Evolutionary conservation across 192 early-diverging fungal genomes (phyloP), one percentile per base, ranked within the genome.

Genomic region (Helicostylum pulchrum): DNA sequence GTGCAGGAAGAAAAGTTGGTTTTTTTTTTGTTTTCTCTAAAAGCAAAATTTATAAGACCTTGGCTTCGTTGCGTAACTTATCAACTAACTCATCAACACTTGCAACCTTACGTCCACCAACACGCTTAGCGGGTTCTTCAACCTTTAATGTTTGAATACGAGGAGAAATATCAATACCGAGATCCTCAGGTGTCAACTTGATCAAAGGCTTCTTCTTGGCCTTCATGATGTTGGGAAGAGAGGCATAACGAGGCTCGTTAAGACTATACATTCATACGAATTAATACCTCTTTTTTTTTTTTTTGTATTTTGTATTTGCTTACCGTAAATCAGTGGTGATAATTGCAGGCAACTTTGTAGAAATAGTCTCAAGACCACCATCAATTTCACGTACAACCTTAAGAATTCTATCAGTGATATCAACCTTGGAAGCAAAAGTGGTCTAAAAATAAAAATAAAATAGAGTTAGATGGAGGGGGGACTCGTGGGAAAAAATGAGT

Each of bases 211-310:
- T 99, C 87, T 97, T 97, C 84, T 96, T 99, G 56, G 97, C 97
- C 85, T 99, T 99, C 96, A 97, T 97, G 74, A 97, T 97, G 80
- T 90, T 92, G 45, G 83, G 93, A 53, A 99, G 83, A 44, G 97
- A 95, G 14, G 93, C 97, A 70, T 93, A 99, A 59, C 95, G 86
- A 20, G 97, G 97, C 72, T 89, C 88, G 81, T 98, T 99, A 61
- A 99, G 82, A 20, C 94, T 68, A 68, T 52, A 64, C 36, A 62
- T 39, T 2, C 26, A 26, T 17, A 62, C 31, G 21, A 53, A 34
- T 56, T 21, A 44, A 17, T 23, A 51, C 36, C 36, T 48, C 21
- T 2, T 19, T 20, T 17, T 61, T 7, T 26, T 17, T 11, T 4
- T 32, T 34, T 46, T 14, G 5, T 57, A 2, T 39, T 34, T 10